Evolutionary conservation across 352 stramenopile species (phyloP).

Genomic region (Phytophthora pisi): DNA sequence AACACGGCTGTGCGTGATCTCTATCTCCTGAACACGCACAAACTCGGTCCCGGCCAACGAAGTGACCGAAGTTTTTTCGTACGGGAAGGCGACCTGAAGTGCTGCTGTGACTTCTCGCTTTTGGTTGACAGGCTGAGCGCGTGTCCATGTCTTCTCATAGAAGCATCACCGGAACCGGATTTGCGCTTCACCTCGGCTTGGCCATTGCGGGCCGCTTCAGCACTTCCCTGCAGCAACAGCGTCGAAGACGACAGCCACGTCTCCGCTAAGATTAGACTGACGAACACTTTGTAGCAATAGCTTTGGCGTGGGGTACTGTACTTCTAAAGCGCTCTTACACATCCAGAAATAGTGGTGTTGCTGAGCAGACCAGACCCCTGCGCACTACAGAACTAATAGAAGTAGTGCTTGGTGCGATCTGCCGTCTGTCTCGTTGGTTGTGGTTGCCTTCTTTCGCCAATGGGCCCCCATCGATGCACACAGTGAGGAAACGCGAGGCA

Average conservation of each 20-base stretch:
- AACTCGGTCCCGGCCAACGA: neutral
- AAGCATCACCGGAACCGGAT: slow-evolving; percentile 3
- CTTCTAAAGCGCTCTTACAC: too few relatives aligned
- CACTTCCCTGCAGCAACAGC: slow-evolving; percentile 13
- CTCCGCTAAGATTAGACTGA: neutral
- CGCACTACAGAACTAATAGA: too few relatives aligned
- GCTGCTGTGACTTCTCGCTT: neutral
- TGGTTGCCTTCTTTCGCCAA: neutral
- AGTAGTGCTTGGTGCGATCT: too few relatives aligned
- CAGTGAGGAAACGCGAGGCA: neutral
- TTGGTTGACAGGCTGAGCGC: neutral
- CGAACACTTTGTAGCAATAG: neutral
- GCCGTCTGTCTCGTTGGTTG: neutral
- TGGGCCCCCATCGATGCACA: neutral
- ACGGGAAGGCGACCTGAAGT: neutral
- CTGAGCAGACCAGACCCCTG: too few relatives aligned
- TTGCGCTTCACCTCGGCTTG: slow-evolving; percentile 6
- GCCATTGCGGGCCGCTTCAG: neutral
- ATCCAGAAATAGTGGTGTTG: too few relatives aligned
- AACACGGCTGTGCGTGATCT: neutral
- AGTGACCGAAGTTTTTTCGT: neutral
- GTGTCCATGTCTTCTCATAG: slow-evolving; percentile 4
- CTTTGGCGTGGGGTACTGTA: too few relatives aligned
- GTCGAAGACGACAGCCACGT: neutral
- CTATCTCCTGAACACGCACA: slow-evolving; percentile 1